Conservation (phyloP, 108 stramenopile species). For the Chaetoceros tenuissimus region DNA sequence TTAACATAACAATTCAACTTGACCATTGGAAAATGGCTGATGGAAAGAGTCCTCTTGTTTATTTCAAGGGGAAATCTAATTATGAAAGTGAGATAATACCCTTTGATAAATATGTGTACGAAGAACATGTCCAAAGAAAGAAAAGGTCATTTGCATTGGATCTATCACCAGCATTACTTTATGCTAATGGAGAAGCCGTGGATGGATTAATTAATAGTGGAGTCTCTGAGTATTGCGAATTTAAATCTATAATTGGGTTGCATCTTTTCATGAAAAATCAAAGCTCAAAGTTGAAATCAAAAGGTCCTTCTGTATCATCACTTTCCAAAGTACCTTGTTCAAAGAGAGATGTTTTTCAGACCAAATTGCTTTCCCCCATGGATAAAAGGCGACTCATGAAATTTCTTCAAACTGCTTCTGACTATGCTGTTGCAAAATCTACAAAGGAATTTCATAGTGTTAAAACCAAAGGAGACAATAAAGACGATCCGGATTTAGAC, state of each 20-base stretch:
- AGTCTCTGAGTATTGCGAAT: constrained; percentile 85
- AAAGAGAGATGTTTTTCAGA: constrained; percentile 82
- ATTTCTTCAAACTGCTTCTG: constrained; percentile 75
- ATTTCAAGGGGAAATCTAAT: constrained; percentile 5
- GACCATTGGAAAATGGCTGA: constrained; percentile 23
- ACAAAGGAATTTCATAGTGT: constrained; percentile 7
- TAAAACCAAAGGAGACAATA: not conserved
- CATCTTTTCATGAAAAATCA: constrained; percentile 25
- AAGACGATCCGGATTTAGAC: not conserved
- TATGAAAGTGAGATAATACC: not conserved
- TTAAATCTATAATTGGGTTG: constrained; percentile 68
- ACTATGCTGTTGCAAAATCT: constrained; percentile 52
- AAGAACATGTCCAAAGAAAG: not conserved
- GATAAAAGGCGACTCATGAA: constrained; percentile 92
- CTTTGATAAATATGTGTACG: constrained; percentile 1
- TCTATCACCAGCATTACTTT: constrained; percentile 45
- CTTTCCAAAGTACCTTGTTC: constrained; percentile 72
- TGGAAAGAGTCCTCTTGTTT: constrained; percentile 14
- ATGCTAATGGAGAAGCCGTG: constrained; percentile 63
- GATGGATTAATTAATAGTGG: constrained; percentile 65
- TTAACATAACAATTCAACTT: constrained; percentile 1
- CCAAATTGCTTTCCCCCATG: constrained; percentile 64
- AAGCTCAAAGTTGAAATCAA: constrained; percentile 4
- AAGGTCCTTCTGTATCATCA: constrained; percentile 6
- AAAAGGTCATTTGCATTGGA: constrained; percentile 56